These are phyloP conservation scores for Fraxinus anomala DNA, from an alignment of 257 asterid genomes.

Conservation along the genomic window DNA sequence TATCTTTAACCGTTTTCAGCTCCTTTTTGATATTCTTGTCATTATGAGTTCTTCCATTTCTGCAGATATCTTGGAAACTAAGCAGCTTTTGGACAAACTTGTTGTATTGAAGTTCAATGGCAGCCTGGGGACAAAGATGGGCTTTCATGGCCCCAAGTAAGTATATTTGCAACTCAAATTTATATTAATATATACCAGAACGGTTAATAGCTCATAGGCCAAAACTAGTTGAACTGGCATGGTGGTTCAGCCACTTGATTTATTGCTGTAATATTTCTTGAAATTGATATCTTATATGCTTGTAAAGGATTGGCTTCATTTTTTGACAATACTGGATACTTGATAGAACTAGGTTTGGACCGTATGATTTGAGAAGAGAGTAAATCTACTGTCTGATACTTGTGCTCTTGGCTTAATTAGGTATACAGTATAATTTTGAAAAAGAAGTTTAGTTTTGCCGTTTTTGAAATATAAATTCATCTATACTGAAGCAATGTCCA, in stretches of 20 bases:
- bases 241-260: conserved; percentile 4
- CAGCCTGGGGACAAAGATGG: conserved; percentile 56
- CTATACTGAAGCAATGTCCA: neutral
- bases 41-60: conserved; percentile 25
- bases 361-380: neutral
- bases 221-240: conserved; percentile 1
- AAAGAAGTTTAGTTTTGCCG: neutral
- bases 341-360: neutral
- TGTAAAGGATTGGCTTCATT: neutral
- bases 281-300: neutral
- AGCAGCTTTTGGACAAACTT: conserved; percentile 77
- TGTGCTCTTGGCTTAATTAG: neutral
- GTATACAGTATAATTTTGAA: neutral
- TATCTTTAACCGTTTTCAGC: neutral
- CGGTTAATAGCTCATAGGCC: neutral
- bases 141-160: conserved; percentile 78
- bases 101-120: conserved; percentile 71
- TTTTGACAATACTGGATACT: neutral
- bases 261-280: neutral
- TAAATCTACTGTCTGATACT: neutral
- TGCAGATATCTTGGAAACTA: conserved; percentile 59
- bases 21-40: neutral
- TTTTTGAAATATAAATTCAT: neutral
- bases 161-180: conserved; percentile 32
- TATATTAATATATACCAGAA: neutral